Evolutionary conservation across 2,329 filamentous ascomycete genomes (phyloP).

Genomic region (Aspergillus ibericus): DNA sequence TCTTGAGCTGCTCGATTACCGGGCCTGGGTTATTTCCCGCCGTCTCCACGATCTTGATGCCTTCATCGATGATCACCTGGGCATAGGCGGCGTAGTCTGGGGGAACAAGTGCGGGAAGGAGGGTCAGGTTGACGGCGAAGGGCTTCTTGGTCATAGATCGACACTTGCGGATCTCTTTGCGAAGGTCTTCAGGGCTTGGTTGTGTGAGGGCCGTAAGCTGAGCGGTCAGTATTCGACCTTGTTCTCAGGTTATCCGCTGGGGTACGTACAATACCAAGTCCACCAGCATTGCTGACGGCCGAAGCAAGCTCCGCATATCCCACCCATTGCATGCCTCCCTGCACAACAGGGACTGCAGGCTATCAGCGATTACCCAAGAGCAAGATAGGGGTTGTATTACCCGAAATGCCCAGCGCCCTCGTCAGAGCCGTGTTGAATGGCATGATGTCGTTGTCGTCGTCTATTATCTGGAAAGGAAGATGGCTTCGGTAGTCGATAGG

Average conservation of each 20-base stretch:
- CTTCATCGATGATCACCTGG: constrained; percentile 89
- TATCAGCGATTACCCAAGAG: constrained; percentile 6
- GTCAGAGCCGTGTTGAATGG: constrained; percentile 66
- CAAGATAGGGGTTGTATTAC: constrained; percentile 24
- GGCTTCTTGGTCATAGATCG: constrained; percentile 63
- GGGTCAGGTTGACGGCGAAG: constrained; percentile 93
- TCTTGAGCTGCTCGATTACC: constrained; percentile 85
- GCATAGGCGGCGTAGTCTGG: constrained; percentile 93
- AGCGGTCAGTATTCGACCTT: neutral
- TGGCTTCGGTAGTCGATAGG: constrained; percentile 4
- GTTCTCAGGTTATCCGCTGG: neutral
- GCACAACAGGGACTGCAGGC: constrained; percentile 49
- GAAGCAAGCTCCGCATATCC: constrained; percentile 54
- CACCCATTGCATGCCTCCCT: constrained; percentile 59
- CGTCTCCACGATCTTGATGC: constrained; percentile 86
- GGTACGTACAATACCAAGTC: constrained; percentile 50
- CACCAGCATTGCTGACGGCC: constrained; percentile 56
- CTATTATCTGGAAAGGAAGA: neutral
- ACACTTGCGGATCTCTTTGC: constrained; percentile 88
- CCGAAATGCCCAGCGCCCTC: constrained; percentile 56
- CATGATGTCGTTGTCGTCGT: constrained; percentile 45
- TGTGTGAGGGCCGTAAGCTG: constrained; percentile 70
- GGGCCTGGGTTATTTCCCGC: constrained; percentile 88
- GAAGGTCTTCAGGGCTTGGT: constrained; percentile 85
- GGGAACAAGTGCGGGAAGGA: constrained; percentile 83